Base-by-base conservation (phyloP, 2,329 filamentous ascomycete genomes). In the Hortaea werneckii region DNA sequence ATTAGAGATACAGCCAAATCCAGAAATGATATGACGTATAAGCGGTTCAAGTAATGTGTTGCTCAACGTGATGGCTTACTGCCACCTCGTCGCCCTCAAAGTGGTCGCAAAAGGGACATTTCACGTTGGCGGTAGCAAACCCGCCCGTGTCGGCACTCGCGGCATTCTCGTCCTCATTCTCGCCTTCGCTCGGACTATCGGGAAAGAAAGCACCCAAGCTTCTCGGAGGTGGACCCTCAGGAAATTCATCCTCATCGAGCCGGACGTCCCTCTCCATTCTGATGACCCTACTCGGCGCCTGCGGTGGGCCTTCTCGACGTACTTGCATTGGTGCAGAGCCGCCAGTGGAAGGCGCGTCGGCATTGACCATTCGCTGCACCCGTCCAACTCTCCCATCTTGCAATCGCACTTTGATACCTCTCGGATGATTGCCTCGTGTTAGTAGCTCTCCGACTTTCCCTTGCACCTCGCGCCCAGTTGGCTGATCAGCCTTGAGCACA, bases 351-450 rank as follows among this genome's bases (percentile, higher is more conserved):
- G 41, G n/a, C 11, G 20, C 29, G 26, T 29, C 32, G 11, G 43
- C 41, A 43, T 47, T 29, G 46, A 65, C 69, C 63, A 86, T 73
- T 39, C 73, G 69, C 64, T 89, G 85, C 28, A 90, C 85, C 11
- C 85, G 70, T 1, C 85, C 85, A 2, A 90, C 77, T 27, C 82
- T 73, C 1, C 85, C 85, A 61, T 85, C 83, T 1, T 69, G 67
- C 5, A 90, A 70, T 2, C 85, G 77, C 26, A 89, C 56, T 64
- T 89, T 90, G 67, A 89, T 85, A 32, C 85, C 85, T 7, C 83
- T 75, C 2, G 83, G 83, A 57, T 90, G 85, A 54, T 89, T 78
- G 27, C 83, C 83, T 1, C 77, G 71, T 2, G 85, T 89, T 41
- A 90, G 70, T 0, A 89, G 63, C 40, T 87, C 77, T 43, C 74